These are phyloP conservation scores for Aristolochia contorta DNA, from an alignment of 164 flowering plant species.

Conservation along the genomic window DNA sequence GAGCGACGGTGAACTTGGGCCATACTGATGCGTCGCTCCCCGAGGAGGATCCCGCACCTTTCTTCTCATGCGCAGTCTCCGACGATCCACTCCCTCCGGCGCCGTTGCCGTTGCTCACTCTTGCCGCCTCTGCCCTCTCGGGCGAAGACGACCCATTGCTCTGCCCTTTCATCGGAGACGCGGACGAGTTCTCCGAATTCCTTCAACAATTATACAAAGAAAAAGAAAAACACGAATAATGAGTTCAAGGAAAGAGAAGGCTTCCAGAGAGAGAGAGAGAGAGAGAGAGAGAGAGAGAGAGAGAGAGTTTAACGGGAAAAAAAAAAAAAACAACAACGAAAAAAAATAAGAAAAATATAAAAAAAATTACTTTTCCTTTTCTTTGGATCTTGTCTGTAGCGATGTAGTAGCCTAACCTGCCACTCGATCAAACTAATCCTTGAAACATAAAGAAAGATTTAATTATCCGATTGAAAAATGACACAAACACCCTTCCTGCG, in stretches of 20 bases:
- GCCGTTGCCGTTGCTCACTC: background rate
- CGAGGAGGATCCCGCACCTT: conserved; percentile 53
- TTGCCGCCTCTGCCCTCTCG: conserved; percentile 12
- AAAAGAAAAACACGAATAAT: too few species aligned
- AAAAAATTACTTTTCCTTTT: background rate
- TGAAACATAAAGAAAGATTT: too few species aligned
- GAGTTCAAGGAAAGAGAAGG: too few species aligned
- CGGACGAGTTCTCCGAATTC: background rate
- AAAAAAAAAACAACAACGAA: too few species aligned
- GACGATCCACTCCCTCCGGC: conserved; percentile 28
- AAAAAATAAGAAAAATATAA: too few species aligned
- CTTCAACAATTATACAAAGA: too few species aligned
- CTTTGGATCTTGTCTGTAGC: background rate
- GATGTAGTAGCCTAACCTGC: background rate
- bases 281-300: too few species aligned
- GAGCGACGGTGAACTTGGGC: conserved; percentile 74
- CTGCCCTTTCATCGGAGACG: conserved; percentile 42
- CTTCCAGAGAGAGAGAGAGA: too few species aligned
- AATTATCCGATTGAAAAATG: too few species aligned
- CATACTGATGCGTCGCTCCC: conserved; percentile 53
- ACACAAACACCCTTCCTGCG: too few species aligned
- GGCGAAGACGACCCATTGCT: conserved; percentile 43
- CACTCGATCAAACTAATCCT: too few species aligned
- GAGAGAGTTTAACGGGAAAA: too few species aligned
- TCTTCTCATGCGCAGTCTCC: conserved; percentile 55